Base-by-base conservation (phyloP, 306 rosid genomes). In the Rosa persica region DNA sequence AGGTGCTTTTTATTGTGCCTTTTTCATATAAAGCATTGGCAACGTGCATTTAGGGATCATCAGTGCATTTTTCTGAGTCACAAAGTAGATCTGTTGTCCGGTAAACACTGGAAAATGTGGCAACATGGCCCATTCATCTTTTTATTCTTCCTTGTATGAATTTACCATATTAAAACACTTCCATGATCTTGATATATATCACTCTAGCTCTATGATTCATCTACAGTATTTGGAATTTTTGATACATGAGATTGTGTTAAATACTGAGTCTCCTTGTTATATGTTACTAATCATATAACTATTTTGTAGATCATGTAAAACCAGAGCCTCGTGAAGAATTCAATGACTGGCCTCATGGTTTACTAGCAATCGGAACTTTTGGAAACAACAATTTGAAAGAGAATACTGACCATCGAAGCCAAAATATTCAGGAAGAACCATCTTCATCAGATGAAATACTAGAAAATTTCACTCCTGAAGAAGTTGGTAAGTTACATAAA, bases 331-430 rank as follows among this genome's bases (percentile, higher is more conserved):
- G 96, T 58, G 99, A 96, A 83, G 99, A 96, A 82, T 96, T 91
- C 74, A 93, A 91, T 19, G 98, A 96, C 69, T 88, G 98, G 99
- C 96, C 98, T 49, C 93, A 96, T 81, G 90, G 93, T 34, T 84
- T 96, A 68, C 88, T 93, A 15, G 94, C 97, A 51, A 93, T 96
- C 20, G 99, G 99, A 82, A 96, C 99, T 20, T 93, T 96, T 84
- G 99, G 99, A 48, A 93, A 91, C 73, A 87, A 76, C 5, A 89
- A 90, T 61, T 79, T 88, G 51, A 84, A 78, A 89, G 87, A 91
- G 78, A 83, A 66, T 73, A 3, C 79, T 67, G 80, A 81, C 1
- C 44, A 19, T 66, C 23, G 22, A 3, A 81, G 76, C 76, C 86
- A 82, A 76, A 70, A 79, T 25, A 73, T 72, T 70, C 78, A 85